Base-by-base conservation (phyloP, 169 alveolate species). In the Plasmodium ovale region DNA sequence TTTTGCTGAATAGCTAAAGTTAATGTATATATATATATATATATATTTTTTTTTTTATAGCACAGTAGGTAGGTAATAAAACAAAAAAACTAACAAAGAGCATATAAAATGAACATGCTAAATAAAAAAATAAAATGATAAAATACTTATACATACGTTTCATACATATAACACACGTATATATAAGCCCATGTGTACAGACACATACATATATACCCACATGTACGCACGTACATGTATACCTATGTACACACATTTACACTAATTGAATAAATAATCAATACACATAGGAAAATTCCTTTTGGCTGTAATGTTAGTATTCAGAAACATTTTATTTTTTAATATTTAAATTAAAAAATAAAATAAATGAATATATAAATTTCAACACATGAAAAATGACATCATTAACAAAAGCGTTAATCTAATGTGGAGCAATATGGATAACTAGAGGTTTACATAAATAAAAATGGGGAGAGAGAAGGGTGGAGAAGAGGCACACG, bases 81-180 rank as follows among this genome's bases (percentile, higher is more conserved):
- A 72, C 87, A 72, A 72, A 72, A 72, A 72, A 72, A 60, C 29
- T 60, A 60, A 72, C 87, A 72, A 72, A 37, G 49, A 54, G 21
- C 47, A 69, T 47, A 69, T 69, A 56, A 0, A 69, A 44, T 23
- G 71, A 25, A 60, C 49, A 5, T 33, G 21, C 1, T 23, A 14
- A 16, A 29, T 60, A 60, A 23, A 16, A 23, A 23, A 7, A n/a
- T n/a, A n/a, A n/a, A n/a, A n/a, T n/a, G n/a, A n/a, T n/a, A n/a
- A n/a, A n/a, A n/a, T n/a, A n/a, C n/a, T n/a, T n/a, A n/a, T n/a
- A n/a, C n/a, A n/a, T n/a, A n/a, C n/a, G n/a, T n/a, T n/a, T n/a
- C n/a, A n/a, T n/a, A n/a, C n/a, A n/a, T n/a, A n/a, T n/a, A n/a
- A n/a, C n/a, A n/a, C n/a, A n/a, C n/a, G n/a, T n/a, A n/a, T n/a